These are phyloP conservation scores for Podospora tetraspora DNA, from an alignment of 495 filamentous ascomycete species.

Conservation along the genomic window DNA sequence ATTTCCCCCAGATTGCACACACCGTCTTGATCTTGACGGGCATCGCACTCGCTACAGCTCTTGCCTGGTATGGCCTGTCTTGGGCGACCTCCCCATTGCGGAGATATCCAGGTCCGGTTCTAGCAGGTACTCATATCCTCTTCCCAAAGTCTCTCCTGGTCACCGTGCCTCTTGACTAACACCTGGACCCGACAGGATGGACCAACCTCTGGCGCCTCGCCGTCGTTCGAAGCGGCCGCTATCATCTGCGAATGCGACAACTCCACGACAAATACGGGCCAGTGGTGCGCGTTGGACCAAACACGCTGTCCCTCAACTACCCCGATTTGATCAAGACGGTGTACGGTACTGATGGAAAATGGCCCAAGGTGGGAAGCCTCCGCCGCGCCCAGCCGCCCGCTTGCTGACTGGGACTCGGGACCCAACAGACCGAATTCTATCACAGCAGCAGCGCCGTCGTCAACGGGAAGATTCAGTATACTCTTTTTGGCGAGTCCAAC, in stretches of 20 bases:
- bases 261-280: constrained; percentile 47
- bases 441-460: constrained; percentile 31
- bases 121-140: constrained; percentile 13
- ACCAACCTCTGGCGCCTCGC: constrained; percentile 39
- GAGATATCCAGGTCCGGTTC: constrained; percentile 15
- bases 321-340: constrained; percentile 31
- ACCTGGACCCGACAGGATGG: constrained; percentile 17
- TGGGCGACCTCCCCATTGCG: constrained; percentile 12
- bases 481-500: constrained; percentile 32
- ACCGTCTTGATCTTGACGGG: neutral
- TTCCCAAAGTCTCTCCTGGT: neutral
- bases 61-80: neutral
- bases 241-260: constrained; percentile 20
- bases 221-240: constrained; percentile 25
- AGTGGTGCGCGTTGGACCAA: constrained; percentile 51
- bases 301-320: constrained; percentile 43
- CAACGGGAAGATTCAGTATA: constrained; percentile 34
- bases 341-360: constrained; percentile 31
- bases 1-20: neutral
- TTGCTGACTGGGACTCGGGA: neutral
- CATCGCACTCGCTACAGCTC: neutral
- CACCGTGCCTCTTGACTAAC: neutral
- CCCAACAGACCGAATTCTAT: constrained; percentile 37
- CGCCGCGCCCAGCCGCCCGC: neutral
- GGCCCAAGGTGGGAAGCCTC: constrained; percentile 20